A percentile compares a stretch with the other conserved stretches of the same genome.
Evolutionary conservation across 495 filamentous ascomycete species (phyloP).

Genomic region (Penicillium manginii): DNA sequence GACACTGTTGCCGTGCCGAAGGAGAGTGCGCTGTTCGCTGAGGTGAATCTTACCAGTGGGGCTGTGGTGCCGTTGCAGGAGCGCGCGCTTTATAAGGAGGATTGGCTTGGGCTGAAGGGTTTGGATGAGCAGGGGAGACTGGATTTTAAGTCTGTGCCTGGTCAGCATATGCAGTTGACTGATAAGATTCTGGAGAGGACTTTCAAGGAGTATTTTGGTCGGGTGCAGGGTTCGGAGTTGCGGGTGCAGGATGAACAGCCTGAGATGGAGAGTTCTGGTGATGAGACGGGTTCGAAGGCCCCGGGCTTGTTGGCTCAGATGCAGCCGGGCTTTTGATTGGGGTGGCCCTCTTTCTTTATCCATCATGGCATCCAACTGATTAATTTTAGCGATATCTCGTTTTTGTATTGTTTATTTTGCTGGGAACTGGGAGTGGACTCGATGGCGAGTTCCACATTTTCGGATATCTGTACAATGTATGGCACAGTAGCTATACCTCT

Average conservation of each 20-base stretch:
- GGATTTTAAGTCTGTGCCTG: slow-evolving; percentile 68
- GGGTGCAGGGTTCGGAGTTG: slow-evolving; percentile 27
- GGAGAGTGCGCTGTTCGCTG: slow-evolving; percentile 89
- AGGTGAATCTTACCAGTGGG: slow-evolving; percentile 70
- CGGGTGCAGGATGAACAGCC: not conserved
- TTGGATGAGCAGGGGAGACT: slow-evolving; percentile 81
- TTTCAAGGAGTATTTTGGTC: slow-evolving; percentile 72
- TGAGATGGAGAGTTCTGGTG: not conserved
- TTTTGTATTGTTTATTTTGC: too few species aligned
- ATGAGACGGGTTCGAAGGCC: not conserved
- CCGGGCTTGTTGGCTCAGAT: not conserved
- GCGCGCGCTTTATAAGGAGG: slow-evolving; percentile 80
- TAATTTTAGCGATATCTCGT: not conserved
- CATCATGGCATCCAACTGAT: too few species aligned
- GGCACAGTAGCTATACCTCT: too few species aligned
- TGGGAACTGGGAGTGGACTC: too few species aligned
- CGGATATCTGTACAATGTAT: too few species aligned
- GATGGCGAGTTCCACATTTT: too few species aligned
- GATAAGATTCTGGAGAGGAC: slow-evolving; percentile 66
- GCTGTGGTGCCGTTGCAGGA: slow-evolving; percentile 69
- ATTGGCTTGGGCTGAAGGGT: slow-evolving; percentile 87
- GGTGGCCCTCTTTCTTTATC: too few species aligned
- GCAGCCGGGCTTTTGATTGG: not conserved
- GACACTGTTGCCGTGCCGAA: slow-evolving; percentile 88
- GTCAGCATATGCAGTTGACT: slow-evolving; percentile 81